Evolutionary conservation across 1,284 basidiomycete genomes (phyloP).

Genomic region (Xerocomus amazonicus): DNA sequence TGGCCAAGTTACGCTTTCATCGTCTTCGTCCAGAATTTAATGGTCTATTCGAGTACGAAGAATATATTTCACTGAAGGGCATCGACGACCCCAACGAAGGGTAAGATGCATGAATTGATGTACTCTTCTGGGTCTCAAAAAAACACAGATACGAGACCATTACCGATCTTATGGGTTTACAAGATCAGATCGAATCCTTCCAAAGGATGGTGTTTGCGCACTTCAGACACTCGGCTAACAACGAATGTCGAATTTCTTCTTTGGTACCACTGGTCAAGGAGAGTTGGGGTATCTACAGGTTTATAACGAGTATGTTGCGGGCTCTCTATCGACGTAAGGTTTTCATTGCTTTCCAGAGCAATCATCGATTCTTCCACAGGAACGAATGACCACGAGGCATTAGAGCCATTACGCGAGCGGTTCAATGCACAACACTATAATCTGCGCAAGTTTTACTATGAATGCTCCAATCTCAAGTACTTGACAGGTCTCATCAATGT

Average conservation of each 20-base stretch:
- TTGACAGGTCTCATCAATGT: slow-evolving; percentile 94
- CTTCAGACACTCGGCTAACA: slow-evolving; percentile 86
- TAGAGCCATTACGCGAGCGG: slow-evolving; percentile 82
- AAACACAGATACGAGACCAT: slow-evolving; percentile 86
- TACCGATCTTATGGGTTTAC: slow-evolving; percentile 89
- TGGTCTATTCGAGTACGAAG: slow-evolving; percentile 94
- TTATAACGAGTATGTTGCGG: slow-evolving; percentile 95
- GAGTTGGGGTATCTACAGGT: slow-evolving; percentile 95
- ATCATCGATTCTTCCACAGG: slow-evolving; percentile 45
- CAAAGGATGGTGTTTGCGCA: slow-evolving; percentile 94
- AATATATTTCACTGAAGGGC: slow-evolving; percentile 92
- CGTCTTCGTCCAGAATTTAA: slow-evolving; percentile 93
- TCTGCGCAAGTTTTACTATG: slow-evolving; percentile 94
- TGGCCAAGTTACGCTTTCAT: slow-evolving; percentile 95
- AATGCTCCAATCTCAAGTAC: slow-evolving; percentile 96
- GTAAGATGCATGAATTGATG: slow-evolving; percentile 44
- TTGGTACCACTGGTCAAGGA: slow-evolving; percentile 95
- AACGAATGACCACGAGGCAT: slow-evolving; percentile 81
- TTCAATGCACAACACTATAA: slow-evolving; percentile 88
- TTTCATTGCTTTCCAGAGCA: background rate
- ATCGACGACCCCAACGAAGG: slow-evolving; percentile 98
- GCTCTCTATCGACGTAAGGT: slow-evolving; percentile 88
- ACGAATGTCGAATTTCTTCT: slow-evolving; percentile 92
- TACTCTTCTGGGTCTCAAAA: slow-evolving; percentile 14
- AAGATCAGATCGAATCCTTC: slow-evolving; percentile 97